A percentile compares a stretch with the other conserved stretches of the same genome.
Evolutionary conservation across 2,329 filamentous ascomycete species (phyloP).

Genomic region (Fusarium odoratissimum): DNA sequence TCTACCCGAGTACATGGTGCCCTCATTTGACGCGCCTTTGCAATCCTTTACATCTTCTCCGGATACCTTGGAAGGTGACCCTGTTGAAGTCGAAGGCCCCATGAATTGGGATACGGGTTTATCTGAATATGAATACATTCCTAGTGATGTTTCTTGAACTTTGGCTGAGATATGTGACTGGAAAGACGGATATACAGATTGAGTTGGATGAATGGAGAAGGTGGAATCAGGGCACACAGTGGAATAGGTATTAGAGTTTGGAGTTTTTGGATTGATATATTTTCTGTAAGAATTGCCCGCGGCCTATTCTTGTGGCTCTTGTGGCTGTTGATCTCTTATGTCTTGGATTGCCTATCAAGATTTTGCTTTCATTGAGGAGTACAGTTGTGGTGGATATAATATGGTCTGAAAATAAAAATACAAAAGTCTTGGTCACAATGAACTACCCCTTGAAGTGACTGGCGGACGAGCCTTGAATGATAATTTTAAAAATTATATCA

Average conservation of each 20-base stretch:
- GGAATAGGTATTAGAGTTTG: no score
- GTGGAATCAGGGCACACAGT: no score
- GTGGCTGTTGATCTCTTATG: not conserved
- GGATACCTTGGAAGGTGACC: not conserved
- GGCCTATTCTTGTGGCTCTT: rapidly evolving
- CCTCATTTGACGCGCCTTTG: not conserved
- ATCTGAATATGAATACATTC: no score
- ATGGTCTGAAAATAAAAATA: not conserved
- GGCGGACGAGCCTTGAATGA: no score
- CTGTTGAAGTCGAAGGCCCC: no score
- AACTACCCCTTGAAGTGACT: not conserved
- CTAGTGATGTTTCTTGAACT: no score
- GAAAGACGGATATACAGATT: not conserved
- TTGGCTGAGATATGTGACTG: not conserved
- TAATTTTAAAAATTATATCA: no score
- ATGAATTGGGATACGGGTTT: not conserved
- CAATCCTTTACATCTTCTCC: not conserved
- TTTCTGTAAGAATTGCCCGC: not conserved
- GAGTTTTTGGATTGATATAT: rapidly evolving
- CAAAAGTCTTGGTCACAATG: not conserved
- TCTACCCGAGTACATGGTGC: not conserved
- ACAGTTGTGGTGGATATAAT: not conserved
- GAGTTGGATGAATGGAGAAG: not conserved
- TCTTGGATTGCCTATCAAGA: no score
- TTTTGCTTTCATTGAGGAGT: no score